phyloP scores from a whole-genome alignment of 176 grass and related monocot species.

The Puccinellia tenuiflora region DNA sequence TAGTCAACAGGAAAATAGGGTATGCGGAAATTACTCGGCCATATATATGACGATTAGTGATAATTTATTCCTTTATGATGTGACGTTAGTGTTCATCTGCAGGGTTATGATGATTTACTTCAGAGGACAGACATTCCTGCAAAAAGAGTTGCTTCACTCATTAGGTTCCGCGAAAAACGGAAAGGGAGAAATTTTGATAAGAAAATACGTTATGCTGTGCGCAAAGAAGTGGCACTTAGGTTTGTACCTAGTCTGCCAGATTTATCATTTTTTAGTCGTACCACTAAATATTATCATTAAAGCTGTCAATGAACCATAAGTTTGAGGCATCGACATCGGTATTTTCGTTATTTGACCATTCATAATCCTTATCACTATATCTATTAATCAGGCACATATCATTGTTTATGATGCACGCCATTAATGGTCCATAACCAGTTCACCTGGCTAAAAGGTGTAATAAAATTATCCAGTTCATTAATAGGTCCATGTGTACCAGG shows the following conservation, averaged over 20 bases:
- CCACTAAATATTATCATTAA: neutral
- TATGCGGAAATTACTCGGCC: constrained; percentile 12
- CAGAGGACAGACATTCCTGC: constrained; percentile 78
- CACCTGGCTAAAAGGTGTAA: neutral
- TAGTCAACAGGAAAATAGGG: constrained; percentile 54
- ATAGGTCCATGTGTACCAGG: neutral
- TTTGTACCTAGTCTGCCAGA: constrained; percentile 18
- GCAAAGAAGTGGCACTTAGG: constrained; percentile 92
- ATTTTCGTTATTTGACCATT: neutral
- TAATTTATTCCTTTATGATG: neutral
- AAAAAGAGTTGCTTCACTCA: constrained; percentile 81
- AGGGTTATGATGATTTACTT: constrained; percentile 88
- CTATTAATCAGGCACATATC: neutral
- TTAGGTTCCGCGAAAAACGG: constrained; percentile 85
- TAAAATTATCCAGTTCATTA: neutral
- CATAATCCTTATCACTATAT: neutral
- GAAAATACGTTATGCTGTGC: constrained; percentile 90
- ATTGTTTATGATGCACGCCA: neutral
- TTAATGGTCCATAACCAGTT: neutral
- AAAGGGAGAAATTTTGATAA: constrained; percentile 99
- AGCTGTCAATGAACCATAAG: neutral
- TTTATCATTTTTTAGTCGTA: neutral
- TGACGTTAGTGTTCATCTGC: constrained; percentile 28
- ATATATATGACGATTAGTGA: neutral
- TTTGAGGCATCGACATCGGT: neutral